Conservation (phyloP, 352 stramenopile species). For the Chrysophaeum taylorii region DNA sequence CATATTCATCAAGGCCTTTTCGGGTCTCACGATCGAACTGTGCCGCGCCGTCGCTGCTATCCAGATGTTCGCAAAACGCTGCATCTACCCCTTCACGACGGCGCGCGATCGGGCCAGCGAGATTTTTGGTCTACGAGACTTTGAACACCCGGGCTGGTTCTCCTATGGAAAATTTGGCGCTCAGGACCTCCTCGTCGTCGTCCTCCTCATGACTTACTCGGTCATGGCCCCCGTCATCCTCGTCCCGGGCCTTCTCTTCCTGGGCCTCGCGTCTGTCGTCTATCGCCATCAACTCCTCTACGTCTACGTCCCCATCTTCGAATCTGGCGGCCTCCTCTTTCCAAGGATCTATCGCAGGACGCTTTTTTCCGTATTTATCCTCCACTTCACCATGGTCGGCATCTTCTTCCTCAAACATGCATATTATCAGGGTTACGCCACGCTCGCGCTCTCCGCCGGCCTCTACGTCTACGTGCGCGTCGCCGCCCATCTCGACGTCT, state of each 20-base stretch:
- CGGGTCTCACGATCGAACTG: constrained; percentile 34
- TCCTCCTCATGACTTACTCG: constrained; percentile 33
- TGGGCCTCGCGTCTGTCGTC: constrained; percentile 24
- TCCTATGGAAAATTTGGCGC: constrained; percentile 40
- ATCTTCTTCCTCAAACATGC: constrained; percentile 35
- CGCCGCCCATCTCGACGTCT: too few relatives aligned
- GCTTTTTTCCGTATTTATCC: constrained; percentile 34
- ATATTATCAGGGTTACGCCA: constrained; percentile 27
- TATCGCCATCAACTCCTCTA: constrained; percentile 43
- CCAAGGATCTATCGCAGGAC: constrained; percentile 34
- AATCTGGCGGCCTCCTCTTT: constrained; percentile 34
- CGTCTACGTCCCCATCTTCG: constrained; percentile 39
- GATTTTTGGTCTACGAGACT: constrained; percentile 34
- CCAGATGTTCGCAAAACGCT: constrained; percentile 22
- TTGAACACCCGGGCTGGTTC: constrained; percentile 36
- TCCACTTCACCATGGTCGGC: constrained; percentile 33
- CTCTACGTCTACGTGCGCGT: constrained; percentile 22
- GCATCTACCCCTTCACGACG: constrained; percentile 31
- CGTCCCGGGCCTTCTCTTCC: constrained; percentile 35
- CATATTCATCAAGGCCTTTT: constrained; percentile 38
- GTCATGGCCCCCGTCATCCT: constrained; percentile 36
- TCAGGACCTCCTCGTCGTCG: constrained; percentile 37
- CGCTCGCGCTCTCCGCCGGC: constrained; percentile 22
- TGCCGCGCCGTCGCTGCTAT: constrained; percentile 15
- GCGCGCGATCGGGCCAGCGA: constrained; percentile 25